Evolutionary conservation across 2,329 filamentous ascomycete species (phyloP).

Genomic region (Epichloe bromicola): DNA sequence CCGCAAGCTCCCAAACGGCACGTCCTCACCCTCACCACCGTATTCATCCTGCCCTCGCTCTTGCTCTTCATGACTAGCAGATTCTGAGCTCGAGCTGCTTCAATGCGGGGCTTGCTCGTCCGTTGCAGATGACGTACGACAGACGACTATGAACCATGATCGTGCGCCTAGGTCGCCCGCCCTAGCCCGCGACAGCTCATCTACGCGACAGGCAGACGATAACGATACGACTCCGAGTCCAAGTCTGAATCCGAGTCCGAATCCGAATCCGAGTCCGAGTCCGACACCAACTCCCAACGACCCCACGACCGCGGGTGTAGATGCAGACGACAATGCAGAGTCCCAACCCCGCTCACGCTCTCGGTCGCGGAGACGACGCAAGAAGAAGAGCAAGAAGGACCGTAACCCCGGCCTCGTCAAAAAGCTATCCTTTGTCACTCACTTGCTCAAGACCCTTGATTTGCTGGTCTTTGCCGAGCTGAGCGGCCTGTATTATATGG

Average conservation of each 20-base stretch:
- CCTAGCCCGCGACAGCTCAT: slow-evolving; percentile 14
- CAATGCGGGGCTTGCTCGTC: slow-evolving; percentile 17
- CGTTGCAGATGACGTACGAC: slow-evolving; percentile 19
- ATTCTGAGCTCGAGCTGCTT: slow-evolving; percentile 14
- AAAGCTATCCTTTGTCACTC: slow-evolving; percentile 47
- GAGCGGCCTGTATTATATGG: slow-evolving; percentile 56
- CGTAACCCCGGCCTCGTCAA: slow-evolving; percentile 33
- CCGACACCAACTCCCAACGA: slow-evolving; percentile 5
- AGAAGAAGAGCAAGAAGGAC: slow-evolving; percentile 23
- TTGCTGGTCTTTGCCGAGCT: slow-evolving; percentile 51
- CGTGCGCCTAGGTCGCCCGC: slow-evolving; percentile 27
- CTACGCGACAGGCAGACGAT: slow-evolving; percentile 3
- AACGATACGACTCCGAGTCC: background rate
- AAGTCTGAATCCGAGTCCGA: background rate
- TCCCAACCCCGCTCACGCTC: slow-evolving; percentile 12
- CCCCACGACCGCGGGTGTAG: background rate
- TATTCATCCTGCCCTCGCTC: slow-evolving; percentile 5
- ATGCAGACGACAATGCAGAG: slow-evolving; percentile 4
- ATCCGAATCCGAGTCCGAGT: background rate
- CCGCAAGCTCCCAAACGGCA: too few species aligned
- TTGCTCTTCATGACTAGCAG: slow-evolving; percentile 14
- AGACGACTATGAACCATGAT: slow-evolving; percentile 39
- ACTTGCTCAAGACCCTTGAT: slow-evolving; percentile 49
- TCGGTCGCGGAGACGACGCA: slow-evolving; percentile 21
- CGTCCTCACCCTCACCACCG: background rate